Evolutionary conservation across 1,284 basidiomycete species (phyloP).

Genomic region (Cerrena zonata): DNA sequence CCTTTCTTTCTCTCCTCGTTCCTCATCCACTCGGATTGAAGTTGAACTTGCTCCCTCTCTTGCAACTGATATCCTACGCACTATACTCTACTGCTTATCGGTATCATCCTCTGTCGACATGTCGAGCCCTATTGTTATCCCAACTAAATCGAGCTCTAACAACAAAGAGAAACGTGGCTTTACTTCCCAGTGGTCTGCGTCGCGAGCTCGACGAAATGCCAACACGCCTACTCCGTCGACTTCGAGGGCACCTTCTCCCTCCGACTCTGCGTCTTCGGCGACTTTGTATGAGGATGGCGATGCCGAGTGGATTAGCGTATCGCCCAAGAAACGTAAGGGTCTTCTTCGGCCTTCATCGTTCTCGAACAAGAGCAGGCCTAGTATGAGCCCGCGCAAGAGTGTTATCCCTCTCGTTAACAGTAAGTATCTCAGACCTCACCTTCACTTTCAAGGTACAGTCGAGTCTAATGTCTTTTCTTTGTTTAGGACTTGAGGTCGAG

Average conservation of each 20-base stretch:
- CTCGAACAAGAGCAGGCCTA: no score
- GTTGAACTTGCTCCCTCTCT: no score
- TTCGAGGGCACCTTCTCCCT: slow-evolving; percentile 17
- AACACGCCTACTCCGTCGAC: slow-evolving; percentile 4
- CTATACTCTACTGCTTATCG: no score
- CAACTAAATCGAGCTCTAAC: slow-evolving; percentile 11
- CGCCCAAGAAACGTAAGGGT: not conserved
- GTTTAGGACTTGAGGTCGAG: not conserved
- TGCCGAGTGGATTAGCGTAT: not conserved
- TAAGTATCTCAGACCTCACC: no score
- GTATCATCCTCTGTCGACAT: no score
- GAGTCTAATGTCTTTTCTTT: not conserved
- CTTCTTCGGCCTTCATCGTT: no score
- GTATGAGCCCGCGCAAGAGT: no score
- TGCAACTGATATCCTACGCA: no score
- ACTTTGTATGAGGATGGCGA: not conserved
- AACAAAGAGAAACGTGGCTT: slow-evolving; percentile 13
- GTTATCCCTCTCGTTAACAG: no score
- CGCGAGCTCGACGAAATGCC: slow-evolving; percentile 18
- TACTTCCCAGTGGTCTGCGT: slow-evolving; percentile 18
- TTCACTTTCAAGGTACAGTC: slow-evolving; percentile 5
- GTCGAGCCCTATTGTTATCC: slow-evolving; percentile 26
- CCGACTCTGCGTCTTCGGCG: not conserved
- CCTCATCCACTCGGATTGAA: no score
- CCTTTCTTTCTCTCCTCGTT: no score